A percentile compares a stretch with the other conserved stretches of the same genome.
These are phyloP conservation scores for Endotrypanum monterogeii DNA, from an alignment of 208 protist species.

Conservation along the genomic window DNA sequence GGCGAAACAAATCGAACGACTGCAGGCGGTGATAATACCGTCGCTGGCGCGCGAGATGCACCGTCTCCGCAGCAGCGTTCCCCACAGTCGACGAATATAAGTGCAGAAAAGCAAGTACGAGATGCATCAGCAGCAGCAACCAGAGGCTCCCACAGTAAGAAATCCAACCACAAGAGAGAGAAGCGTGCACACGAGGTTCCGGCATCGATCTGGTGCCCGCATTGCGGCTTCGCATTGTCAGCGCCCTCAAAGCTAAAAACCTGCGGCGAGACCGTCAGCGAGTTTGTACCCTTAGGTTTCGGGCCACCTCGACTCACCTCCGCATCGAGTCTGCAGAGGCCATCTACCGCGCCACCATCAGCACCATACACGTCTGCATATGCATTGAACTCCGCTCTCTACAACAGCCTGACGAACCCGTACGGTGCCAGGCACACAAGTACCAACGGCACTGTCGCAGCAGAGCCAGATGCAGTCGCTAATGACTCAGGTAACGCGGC, in stretches of 20 bases:
- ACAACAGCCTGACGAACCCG: not conserved
- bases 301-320: not conserved
- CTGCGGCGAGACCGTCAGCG: not conserved
- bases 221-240: not conserved
- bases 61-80: not conserved
- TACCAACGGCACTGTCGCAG: not conserved
- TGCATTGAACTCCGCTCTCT: not conserved
- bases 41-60: not conserved
- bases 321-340: not conserved
- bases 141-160: not conserved
- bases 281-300: not conserved
- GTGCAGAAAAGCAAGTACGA: not conserved
- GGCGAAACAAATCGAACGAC: not conserved
- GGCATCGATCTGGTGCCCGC: not conserved
- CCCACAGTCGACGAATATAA: not conserved
- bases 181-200: not conserved
- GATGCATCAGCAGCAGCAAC: conserved; percentile 4
- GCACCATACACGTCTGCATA: conserved; percentile 3
- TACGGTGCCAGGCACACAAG: not conserved
- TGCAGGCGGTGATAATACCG: not conserved
- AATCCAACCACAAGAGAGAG: not conserved
- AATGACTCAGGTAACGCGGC: too few relatives aligned
- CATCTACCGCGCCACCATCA: not conserved
- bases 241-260: not conserved
- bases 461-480: not conserved